Percentiles rank a stretch among this genome's conserved stretches.
These are phyloP conservation scores for Fusarium sp. DNA, from an alignment of 2,329 filamentous ascomycete species.

Conservation along the genomic window DNA sequence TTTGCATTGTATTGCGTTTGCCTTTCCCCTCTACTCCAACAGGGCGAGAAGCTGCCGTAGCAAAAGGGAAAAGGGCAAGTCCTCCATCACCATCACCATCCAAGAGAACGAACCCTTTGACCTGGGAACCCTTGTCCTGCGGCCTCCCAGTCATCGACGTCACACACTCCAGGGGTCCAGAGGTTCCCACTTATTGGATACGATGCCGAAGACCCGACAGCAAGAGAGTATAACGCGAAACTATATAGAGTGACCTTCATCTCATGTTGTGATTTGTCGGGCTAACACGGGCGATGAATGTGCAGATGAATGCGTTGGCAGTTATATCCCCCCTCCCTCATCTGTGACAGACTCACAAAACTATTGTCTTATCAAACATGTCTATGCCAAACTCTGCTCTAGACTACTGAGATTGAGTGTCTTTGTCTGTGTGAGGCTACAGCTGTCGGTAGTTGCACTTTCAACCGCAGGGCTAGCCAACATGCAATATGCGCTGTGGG, in stretches of 20 bases:
- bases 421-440: slow-evolving; percentile 8
- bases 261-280: slow-evolving; percentile 20
- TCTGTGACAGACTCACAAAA: not conserved
- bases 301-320: slow-evolving; percentile 28
- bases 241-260: slow-evolving; percentile 1
- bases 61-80: too few species aligned
- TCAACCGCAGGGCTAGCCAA: not conserved
- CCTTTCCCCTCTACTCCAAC: not conserved
- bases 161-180: slow-evolving; percentile 9
- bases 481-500: slow-evolving; percentile 9
- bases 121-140: slow-evolving; percentile 9
- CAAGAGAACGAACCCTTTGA: not conserved
- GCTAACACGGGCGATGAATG: not conserved
- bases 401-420: not conserved
- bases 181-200: slow-evolving; percentile 23
- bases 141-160: slow-evolving; percentile 3
- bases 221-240: not conserved
- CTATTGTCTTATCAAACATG: not conserved
- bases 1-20: not conserved
- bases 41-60: not conserved
- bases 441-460: not conserved
- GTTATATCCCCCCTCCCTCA: slow-evolving; percentile 1
- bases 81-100: not conserved
- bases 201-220: slow-evolving; percentile 31
- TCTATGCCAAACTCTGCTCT: not conserved